Evolutionary conservation across 1,139 yeast genomes (phyloP), one percentile per base, ranked within the genome.

Genomic region (Nakaseomyces sp.): DNA sequence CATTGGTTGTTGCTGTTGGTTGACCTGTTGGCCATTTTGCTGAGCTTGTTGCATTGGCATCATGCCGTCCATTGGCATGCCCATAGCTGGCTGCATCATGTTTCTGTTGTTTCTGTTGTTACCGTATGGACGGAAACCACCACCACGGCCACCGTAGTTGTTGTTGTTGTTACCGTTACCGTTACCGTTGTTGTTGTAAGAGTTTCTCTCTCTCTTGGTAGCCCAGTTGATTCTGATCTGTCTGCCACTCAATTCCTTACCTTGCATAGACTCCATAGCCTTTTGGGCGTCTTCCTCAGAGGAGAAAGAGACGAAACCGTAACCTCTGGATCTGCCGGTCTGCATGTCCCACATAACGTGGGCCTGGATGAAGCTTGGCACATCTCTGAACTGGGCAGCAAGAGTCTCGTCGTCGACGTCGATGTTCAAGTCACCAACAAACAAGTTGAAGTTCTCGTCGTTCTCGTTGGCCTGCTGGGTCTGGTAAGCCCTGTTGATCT

Each of bases 291-390:
- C 93, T 10, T 68, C 64, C 46, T 73, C 77, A 26, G 72, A 73
- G 18, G 70, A 64, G 58, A 87, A 88, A 1, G 94, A 81, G n/a
- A 85, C 94, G 65, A 88, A 88, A 1, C 96, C 96, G 59, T 87
- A 88, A 17, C 96, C 95, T 65, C 96, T 73, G 4, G 94, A 84
- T 60, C 95, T 71, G 30, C 94, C 89, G 18, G 94, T 84, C 60
- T 83, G 89, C 94, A 86, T 86, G 63, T 88, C 96, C 96, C 96
- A 87, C 95, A 88, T 88, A 32, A 88, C 95, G 55, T 87, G 89
- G 15, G 95, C 96, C 60, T 86, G 94, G 43, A 78, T 69, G 56
- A 84, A 68, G 4, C 88, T 74, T 17, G 70, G 69, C 61, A 77
- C 84, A 45, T 69, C 68, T n/a, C 69, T 55, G 60, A 88, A 88